Evolutionary conservation across 2,329 filamentous ascomycete species (phyloP), one percentile per base, ranked within the genome.

Genomic region (Pseudogymnoascus pannorum): DNA sequence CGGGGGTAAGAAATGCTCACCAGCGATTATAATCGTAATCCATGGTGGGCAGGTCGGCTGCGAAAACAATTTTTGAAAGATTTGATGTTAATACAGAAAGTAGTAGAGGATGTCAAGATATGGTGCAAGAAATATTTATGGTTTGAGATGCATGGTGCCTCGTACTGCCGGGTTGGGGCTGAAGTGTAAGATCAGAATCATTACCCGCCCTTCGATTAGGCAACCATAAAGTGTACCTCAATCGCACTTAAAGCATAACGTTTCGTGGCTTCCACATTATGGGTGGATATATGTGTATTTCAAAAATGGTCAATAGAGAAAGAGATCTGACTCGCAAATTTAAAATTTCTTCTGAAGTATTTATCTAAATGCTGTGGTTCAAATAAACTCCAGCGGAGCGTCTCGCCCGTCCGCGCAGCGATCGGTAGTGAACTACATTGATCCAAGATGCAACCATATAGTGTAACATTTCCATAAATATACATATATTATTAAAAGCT

Each of bases 191-290:
- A 31, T 24, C n/a, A 29, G 44, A 5, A 16, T 16, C 44, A 9
- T 42, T 54, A 12, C 44, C 22, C 44, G n/a, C 8, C 18, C 24
- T 18, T 7, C n/a, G 5, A 18, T 54, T 54, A 54, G 44, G 44
- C 44, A 54, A 31, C 44, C 44, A 54, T 54, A 54, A 54, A 54
- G 8, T 54, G 44, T 54, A 54, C 44, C 44, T 18, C 6, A 29
- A 31, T 54, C 24, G 2, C 24, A 31, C 31, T 29, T 5, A 54
- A 29, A 54, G 9, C 44, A 54, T 54, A 31, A 54, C 44, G 24
- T 54, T 54, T 29, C 26, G 44, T 29, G 44, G 44, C n/a, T 31
- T 31, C 5, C 24, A 24, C n/a, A 31, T n/a, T 31, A 12, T 29
- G 2, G 26, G 44, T 31, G 44, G 44, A 31, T 54, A 31, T 29